These are phyloP conservation scores for Elasticomyces elasticus DNA, from an alignment of 495 filamentous ascomycete species.

Conservation along the genomic window DNA sequence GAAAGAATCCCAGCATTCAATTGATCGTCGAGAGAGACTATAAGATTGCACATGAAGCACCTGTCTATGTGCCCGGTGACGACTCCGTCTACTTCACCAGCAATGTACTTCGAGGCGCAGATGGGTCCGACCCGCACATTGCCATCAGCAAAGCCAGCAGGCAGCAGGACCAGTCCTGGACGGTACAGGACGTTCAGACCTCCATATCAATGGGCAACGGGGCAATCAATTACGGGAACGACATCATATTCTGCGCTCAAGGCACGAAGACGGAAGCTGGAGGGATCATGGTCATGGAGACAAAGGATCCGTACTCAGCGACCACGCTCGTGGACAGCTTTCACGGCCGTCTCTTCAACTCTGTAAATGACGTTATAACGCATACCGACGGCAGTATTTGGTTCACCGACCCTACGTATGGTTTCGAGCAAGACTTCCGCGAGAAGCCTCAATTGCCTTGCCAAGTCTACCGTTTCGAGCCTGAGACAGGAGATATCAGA, in stretches of 20 bases:
- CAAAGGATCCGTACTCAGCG: not conserved
- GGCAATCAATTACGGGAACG: slow-evolving; percentile 3
- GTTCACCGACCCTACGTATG: slow-evolving; percentile 31
- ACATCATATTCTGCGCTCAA: slow-evolving; percentile 14
- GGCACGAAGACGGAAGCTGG: slow-evolving; percentile 1
- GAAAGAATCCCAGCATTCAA: not conserved
- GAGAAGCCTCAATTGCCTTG: slow-evolving; percentile 28
- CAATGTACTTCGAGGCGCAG: not conserved
- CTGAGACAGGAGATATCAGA: slow-evolving; percentile 34
- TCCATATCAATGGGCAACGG: slow-evolving; percentile 15
- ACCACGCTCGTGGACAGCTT: slow-evolving; percentile 30
- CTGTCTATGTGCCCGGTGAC: slow-evolving; percentile 5
- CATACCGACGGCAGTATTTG: slow-evolving; percentile 19
- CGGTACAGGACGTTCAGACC: not conserved
- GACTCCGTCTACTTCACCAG: slow-evolving; percentile 13
- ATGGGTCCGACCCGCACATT: not conserved
- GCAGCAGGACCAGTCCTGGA: not conserved
- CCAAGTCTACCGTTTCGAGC: slow-evolving; percentile 45
- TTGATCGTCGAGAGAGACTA: not conserved
- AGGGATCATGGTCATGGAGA: slow-evolving; percentile 9
- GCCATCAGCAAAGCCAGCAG: slow-evolving; percentile 6
- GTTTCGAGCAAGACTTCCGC: slow-evolving; percentile 32
- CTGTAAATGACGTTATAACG: slow-evolving; percentile 39
- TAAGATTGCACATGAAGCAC: slow-evolving; percentile 7
- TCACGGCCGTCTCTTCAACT: slow-evolving; percentile 40